Conservation (phyloP, 495 filamentous ascomycete species). For the Neurospora sublineolata region DNA sequence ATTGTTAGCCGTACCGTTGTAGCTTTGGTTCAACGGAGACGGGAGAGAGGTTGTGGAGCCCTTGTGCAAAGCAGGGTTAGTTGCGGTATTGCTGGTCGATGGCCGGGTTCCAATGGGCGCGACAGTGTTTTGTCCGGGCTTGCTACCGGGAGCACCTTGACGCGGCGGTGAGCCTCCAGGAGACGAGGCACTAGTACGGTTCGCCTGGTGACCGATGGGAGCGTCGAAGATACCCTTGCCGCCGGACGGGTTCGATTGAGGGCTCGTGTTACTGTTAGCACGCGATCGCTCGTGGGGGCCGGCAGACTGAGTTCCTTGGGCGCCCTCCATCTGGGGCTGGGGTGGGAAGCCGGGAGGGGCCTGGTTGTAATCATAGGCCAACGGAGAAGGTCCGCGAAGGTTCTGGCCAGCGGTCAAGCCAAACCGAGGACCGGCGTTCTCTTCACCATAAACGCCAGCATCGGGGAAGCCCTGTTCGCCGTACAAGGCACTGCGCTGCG, state of each 20-base stretch:
- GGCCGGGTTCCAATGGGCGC: constrained; percentile 93
- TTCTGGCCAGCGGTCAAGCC: constrained; percentile 37
- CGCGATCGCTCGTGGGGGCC: constrained; percentile 56
- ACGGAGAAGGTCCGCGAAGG: constrained; percentile 46
- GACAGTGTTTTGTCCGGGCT: constrained; percentile 43
- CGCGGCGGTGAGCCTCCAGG: constrained; percentile 80
- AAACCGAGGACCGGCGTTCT: constrained; percentile 42
- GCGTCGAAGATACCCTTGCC: constrained; percentile 55
- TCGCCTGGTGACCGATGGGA: constrained; percentile 57
- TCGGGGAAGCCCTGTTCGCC: constrained; percentile 59
- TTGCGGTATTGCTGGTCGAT: constrained; percentile 36
- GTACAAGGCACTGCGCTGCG: constrained; percentile 87
- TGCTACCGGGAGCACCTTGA: constrained; percentile 42
- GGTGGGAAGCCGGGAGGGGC: constrained; percentile 30
- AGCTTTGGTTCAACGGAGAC: constrained; percentile 76
- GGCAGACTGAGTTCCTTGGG: constrained; percentile 31
- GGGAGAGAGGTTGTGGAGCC: constrained; percentile 82
- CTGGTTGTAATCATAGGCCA: constrained; percentile 38
- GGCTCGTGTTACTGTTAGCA: constrained; percentile 76
- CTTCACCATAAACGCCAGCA: constrained; percentile 49
- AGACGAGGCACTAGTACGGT: constrained; percentile 79
- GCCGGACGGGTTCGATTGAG: constrained; percentile 58
- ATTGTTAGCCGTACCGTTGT: constrained; percentile 37
- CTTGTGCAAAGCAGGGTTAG: constrained; percentile 65
- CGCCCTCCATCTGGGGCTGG: constrained; percentile 38